Conservation (phyloP, 1,139 yeast genomes). For the Sporopachydermia cereana region DNA sequence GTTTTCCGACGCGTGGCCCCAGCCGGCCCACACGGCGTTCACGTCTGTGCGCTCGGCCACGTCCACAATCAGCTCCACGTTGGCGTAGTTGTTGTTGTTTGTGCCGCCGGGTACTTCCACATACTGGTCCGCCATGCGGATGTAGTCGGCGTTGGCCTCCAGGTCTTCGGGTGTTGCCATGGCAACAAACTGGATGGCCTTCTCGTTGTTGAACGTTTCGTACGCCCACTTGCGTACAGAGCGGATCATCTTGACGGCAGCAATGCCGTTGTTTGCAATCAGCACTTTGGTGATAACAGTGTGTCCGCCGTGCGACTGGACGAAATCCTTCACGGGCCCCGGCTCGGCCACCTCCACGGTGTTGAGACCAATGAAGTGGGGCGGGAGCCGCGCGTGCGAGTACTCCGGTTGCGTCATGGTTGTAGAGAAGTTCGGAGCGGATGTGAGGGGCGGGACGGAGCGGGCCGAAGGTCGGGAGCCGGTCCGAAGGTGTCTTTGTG, state of each 20-base stretch:
- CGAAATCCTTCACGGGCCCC: slow-evolving; percentile 73
- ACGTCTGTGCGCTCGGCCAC: slow-evolving; percentile 93
- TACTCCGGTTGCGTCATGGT: slow-evolving; percentile 8
- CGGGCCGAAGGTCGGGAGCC: no score
- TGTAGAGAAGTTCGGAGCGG: no score
- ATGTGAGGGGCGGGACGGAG: no score
- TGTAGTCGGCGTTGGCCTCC: slow-evolving; percentile 93
- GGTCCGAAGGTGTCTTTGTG: no score
- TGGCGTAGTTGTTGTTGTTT: slow-evolving; percentile 94
- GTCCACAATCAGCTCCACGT: slow-evolving; percentile 93
- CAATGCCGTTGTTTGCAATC: slow-evolving; percentile 97
- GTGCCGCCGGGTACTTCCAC: slow-evolving; percentile 99
- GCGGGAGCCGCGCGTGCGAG: slow-evolving; percentile 32
- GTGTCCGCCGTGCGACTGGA: slow-evolving; percentile 81
- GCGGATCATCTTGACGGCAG: slow-evolving; percentile 96
- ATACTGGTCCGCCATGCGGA: slow-evolving; percentile 97
- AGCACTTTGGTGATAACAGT: slow-evolving; percentile 82
- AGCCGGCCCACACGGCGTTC: slow-evolving; percentile 99
- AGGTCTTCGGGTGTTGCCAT: slow-evolving; percentile 99
- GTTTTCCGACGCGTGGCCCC: slow-evolving; percentile 99
- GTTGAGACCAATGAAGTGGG: slow-evolving; percentile 73
- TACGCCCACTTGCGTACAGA: slow-evolving; percentile 98
- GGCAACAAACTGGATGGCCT: slow-evolving; percentile 85
- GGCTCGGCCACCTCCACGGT: slow-evolving; percentile 64
- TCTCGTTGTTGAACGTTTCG: slow-evolving; percentile 92